These are phyloP conservation scores for Argentina anserina DNA, from an alignment of 306 rosid species.

Conservation along the genomic window DNA sequence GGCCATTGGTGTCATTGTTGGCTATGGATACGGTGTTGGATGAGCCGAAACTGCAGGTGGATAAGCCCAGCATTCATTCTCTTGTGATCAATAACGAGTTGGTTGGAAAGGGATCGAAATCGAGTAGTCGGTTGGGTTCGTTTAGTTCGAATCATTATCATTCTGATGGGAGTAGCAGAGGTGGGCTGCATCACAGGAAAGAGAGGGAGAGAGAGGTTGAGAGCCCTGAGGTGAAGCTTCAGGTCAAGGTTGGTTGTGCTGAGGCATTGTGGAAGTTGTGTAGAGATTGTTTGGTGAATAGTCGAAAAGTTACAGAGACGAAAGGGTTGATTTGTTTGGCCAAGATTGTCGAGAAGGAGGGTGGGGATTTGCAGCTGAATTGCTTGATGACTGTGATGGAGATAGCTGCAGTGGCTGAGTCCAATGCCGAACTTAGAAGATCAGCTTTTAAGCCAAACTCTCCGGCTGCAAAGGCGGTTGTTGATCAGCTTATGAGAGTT, in stretches of 20 bases:
- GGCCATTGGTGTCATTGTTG: conserved; percentile 60
- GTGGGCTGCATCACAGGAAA: conserved; percentile 36
- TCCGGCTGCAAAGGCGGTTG: conserved; percentile 62
- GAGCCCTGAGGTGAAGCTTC: conserved; percentile 47
- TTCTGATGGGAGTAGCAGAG: conserved; percentile 59
- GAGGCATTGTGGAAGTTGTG: conserved; percentile 85
- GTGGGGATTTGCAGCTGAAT: conserved; percentile 55
- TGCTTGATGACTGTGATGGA: conserved; percentile 86
- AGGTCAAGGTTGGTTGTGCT: conserved; percentile 60
- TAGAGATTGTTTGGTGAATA: conserved; percentile 40
- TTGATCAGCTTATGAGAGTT: conserved; percentile 74
- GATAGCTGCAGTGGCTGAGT: conserved; percentile 65
- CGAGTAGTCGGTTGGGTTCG: conserved; percentile 11
- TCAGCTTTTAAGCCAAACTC: conserved; percentile 68
- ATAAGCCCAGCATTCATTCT: conserved; percentile 49
- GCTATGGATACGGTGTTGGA: conserved; percentile 57
- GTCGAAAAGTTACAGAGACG: conserved; percentile 68
- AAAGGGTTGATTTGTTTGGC: conserved; percentile 90
- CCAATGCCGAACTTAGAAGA: conserved; percentile 61
- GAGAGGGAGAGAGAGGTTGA: conserved; percentile 63
- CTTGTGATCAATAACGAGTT: conserved; percentile 49
- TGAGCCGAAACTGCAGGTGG: conserved; percentile 44
- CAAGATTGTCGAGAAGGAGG: conserved; percentile 60
- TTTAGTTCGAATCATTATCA: conserved; percentile 24
- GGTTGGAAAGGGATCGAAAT: conserved; percentile 1